Evolutionary conservation across 768 basidiomycete species (phyloP).

Genomic region (Tylopilus intermedius): DNA sequence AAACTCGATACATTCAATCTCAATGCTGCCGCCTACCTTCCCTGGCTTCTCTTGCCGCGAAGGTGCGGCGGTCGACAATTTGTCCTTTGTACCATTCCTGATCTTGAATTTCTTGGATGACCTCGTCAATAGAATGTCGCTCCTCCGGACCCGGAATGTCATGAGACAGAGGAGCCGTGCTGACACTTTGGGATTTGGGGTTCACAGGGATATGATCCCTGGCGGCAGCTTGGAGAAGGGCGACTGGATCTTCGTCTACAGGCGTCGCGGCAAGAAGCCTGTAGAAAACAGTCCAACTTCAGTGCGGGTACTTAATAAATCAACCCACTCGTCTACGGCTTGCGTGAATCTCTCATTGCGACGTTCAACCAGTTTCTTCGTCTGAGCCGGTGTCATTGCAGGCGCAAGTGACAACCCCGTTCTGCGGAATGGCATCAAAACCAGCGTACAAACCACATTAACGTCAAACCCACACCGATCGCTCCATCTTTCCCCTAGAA

Average conservation of each 20-base stretch:
- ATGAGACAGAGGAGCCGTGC: neutral
- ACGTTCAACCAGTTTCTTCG: slow-evolving; percentile 66
- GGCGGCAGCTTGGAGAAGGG: slow-evolving; percentile 61
- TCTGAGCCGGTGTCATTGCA: slow-evolving; percentile 49
- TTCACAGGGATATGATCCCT: slow-evolving; percentile 68
- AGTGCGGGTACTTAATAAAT: neutral
- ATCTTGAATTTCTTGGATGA: slow-evolving; percentile 54
- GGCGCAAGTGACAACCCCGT: slow-evolving; percentile 21
- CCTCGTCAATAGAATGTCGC: slow-evolving; percentile 51
- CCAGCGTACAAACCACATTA: neutral
- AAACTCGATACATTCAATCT: neutral
- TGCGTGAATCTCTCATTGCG: slow-evolving; percentile 59
- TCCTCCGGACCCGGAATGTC: slow-evolving; percentile 41
- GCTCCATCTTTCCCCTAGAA: slow-evolving; percentile 31
- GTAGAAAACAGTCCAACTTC: neutral
- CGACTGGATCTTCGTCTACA: slow-evolving; percentile 53
- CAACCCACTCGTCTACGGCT: slow-evolving; percentile 64
- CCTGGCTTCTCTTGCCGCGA: slow-evolving; percentile 48
- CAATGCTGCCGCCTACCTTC: slow-evolving; percentile 37
- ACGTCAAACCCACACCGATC: slow-evolving; percentile 20
- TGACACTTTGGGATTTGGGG: slow-evolving; percentile 30
- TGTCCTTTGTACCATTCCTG: slow-evolving; percentile 69
- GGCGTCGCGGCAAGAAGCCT: slow-evolving; percentile 59
- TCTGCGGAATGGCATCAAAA: slow-evolving; percentile 8
- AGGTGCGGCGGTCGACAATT: slow-evolving; percentile 53